Evolutionary conservation across 768 basidiomycete species (phyloP), one percentile per base, ranked within the genome.

Genomic region (Mrakia blollopis): DNA sequence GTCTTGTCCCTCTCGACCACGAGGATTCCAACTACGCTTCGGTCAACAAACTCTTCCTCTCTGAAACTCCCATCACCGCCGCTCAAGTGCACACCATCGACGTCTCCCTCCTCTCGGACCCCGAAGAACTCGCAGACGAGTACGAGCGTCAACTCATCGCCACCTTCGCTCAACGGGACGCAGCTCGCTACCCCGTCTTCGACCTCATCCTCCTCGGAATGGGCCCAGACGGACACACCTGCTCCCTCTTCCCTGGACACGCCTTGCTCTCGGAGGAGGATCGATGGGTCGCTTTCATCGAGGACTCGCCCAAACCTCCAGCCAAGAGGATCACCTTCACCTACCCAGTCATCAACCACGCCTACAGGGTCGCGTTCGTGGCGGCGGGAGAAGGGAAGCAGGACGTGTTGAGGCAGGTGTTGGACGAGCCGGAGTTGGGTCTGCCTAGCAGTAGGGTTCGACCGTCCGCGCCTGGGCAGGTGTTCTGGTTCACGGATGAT

Each of bases 171-270:
- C 89, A 91, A 82, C 92, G 90, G 82, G 93, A 98, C 83, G 87
- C 94, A 7, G 96, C 96, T 25, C 90, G 95, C 78, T 98, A 98
- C 88, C 97, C 97, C 79, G 87, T 97, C 72, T 98, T 99, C 84
- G 97, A 99, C 83, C 89, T 99, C 82, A 91, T 98, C 85, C 89
- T 99, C 62, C 90, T 99, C 72, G 97, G 97, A 69, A 90, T 95
- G 88, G 97, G 97, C 41, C 92, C 92, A 8, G 97, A 98, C 83
- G 96, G 96, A n/a, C 97, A 99, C 86, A 98, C 96, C 60, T 94
- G 91, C 78, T 94, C 92, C 10, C 90, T 99, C 80, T 99, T 99
- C 89, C 97, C 97, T 13, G 91, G 88, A n/a, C 96, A 98, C 82
- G 85, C 84, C 52, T 87, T 98, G 54, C 88, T 99, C 69, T 78